These are phyloP conservation scores for Trichosporon faecale DNA, from an alignment of 1,284 basidiomycete species.

Conservation along the genomic window DNA sequence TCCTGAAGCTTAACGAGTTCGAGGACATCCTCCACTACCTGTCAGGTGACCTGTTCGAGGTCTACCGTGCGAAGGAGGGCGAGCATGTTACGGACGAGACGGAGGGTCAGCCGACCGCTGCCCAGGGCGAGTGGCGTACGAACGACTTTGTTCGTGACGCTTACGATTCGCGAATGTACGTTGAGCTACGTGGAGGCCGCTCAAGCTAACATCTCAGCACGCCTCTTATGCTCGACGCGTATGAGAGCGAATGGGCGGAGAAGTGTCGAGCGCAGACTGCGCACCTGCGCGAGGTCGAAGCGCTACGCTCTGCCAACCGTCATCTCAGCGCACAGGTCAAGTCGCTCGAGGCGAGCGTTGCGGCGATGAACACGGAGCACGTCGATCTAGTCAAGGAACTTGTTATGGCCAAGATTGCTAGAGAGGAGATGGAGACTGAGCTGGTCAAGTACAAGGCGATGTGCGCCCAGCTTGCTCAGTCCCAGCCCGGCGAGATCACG, in stretches of 20 bases:
- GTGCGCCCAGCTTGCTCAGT: conserved; percentile 56
- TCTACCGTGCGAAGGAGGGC: conserved; percentile 58
- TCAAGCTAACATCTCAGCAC: conserved; percentile 53
- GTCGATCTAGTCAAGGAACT: conserved; percentile 70
- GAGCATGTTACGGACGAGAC: conserved; percentile 28
- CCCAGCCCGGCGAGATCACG: conserved; percentile 12
- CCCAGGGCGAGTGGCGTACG: conserved; percentile 60
- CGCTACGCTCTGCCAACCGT: conserved; percentile 71
- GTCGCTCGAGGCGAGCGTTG: conserved; percentile 69
- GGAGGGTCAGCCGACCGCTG: conserved; percentile 12
- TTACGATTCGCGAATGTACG: conserved; percentile 67
- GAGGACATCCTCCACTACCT: conserved; percentile 81
- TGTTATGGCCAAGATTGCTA: conserved; percentile 76
- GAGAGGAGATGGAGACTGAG: conserved; percentile 85
- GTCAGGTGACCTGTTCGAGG: conserved; percentile 76
- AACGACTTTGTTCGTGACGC: conserved; percentile 83
- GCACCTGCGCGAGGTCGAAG: conserved; percentile 76
- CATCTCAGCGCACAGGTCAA: conserved; percentile 74
- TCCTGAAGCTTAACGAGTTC: conserved; percentile 72
- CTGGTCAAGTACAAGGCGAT: conserved; percentile 85
- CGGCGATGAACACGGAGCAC: conserved; percentile 60
- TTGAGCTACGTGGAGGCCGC: conserved; percentile 10
- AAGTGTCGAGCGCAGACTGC: conserved; percentile 64
- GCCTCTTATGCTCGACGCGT: conserved; percentile 86
- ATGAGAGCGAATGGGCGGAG: conserved; percentile 82